These are phyloP conservation scores for Coemansia sp. DNA, from an alignment of 192 early-diverging fungal species.

Conservation along the genomic window DNA sequence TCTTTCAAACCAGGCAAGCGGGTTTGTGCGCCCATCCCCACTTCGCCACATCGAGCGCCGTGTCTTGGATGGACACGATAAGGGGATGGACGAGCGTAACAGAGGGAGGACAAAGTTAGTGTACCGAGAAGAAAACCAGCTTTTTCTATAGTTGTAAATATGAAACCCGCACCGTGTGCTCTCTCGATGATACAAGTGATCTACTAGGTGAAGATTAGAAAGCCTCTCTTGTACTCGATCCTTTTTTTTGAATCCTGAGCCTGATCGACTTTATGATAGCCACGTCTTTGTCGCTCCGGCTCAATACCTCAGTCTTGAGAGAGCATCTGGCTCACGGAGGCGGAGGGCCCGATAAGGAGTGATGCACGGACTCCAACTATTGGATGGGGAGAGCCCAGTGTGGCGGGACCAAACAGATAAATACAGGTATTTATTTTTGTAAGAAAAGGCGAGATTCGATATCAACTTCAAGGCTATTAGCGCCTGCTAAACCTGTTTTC, in stretches of 20 bases:
- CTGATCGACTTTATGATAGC: conserved; percentile 2
- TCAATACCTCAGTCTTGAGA: background rate
- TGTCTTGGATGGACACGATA: background rate
- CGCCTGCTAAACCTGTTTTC: background rate
- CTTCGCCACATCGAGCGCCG: background rate
- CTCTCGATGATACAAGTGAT: background rate
- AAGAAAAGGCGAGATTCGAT: background rate
- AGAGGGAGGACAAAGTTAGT: background rate
- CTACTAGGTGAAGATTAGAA: background rate
- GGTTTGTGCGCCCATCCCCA: background rate
- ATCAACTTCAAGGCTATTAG: background rate
- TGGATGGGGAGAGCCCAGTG: background rate
- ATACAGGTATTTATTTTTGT: background rate
- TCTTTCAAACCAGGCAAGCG: background rate
- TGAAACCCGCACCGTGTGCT: background rate
- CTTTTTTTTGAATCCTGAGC: background rate
- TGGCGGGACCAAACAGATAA: background rate
- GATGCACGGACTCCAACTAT: background rate
- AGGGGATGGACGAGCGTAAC: background rate
- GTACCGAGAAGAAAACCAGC: background rate
- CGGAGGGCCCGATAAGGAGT: background rate
- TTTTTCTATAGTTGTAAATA: background rate
- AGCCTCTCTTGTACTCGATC: background rate
- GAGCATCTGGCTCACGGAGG: background rate
- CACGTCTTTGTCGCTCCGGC: background rate